These are phyloP conservation scores for Cucurbita ficifolia DNA, from an alignment of 306 rosid genomes.

Conservation along the genomic window DNA sequence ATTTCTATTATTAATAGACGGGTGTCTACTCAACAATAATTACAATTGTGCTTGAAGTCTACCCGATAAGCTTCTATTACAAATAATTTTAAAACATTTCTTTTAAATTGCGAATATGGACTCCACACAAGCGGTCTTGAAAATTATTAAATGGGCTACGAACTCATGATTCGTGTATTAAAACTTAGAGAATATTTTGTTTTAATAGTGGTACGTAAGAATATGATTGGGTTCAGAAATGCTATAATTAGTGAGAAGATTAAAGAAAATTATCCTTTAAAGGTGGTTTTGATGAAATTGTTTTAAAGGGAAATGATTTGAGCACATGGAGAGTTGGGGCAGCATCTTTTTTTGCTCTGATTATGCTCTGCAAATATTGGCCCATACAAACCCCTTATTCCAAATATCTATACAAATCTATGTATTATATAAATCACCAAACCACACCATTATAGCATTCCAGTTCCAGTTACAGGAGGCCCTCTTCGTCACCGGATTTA, in stretches of 20 bases:
- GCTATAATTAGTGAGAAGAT: background rate
- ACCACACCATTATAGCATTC: slow-evolving; percentile 53
- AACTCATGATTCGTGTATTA: too few species aligned
- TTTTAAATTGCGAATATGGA: too few species aligned
- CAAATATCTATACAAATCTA: background rate
- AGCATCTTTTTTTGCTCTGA: slow-evolving; percentile 7
- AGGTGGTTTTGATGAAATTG: background rate
- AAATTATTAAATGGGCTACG: too few species aligned
- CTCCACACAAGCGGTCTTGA: too few species aligned
- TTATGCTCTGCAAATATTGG: slow-evolving; percentile 3
- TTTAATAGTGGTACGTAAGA: too few species aligned
- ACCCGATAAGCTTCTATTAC: too few species aligned
- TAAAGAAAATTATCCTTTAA: background rate
- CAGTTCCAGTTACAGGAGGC: slow-evolving; percentile 52
- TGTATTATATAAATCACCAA: slow-evolving; percentile 13
- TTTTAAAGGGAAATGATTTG: slow-evolving; percentile 27
- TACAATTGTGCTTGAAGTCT: too few species aligned
- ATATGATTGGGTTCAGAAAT: slow-evolving; percentile 3
- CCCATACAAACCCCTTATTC: slow-evolving; percentile 15
- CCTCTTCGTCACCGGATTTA: slow-evolving; percentile 16
- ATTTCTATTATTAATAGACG: too few species aligned
- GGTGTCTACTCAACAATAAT: too few species aligned
- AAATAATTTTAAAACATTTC: too few species aligned
- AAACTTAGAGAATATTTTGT: too few species aligned
- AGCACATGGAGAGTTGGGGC: slow-evolving; percentile 36